Evolutionary conservation across 2,329 filamentous ascomycete genomes (phyloP).

Genomic region (Coniochaeta prunicola): DNA sequence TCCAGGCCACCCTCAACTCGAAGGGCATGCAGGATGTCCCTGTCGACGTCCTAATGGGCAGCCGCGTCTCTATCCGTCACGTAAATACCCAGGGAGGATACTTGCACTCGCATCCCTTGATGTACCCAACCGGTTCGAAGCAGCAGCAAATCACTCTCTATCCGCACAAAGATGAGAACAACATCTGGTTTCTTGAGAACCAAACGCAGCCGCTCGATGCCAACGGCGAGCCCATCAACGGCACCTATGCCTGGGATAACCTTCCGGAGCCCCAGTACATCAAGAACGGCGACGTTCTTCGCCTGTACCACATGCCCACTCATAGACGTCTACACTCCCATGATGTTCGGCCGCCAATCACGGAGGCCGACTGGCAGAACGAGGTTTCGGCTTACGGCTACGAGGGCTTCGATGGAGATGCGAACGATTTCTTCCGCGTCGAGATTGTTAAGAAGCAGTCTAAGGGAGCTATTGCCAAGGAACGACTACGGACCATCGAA

Average conservation of each 20-base stretch:
- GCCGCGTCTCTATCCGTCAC: conserved; percentile 78
- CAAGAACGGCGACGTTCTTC: conserved; percentile 71
- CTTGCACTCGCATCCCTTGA: conserved; percentile 90
- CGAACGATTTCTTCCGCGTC: conserved; percentile 90
- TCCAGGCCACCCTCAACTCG: conserved; percentile 93
- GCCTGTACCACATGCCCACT: conserved; percentile 76
- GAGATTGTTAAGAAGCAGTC: conserved; percentile 93
- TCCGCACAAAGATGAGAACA: conserved; percentile 98
- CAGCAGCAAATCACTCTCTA: conserved; percentile 98
- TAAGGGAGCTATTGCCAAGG: conserved; percentile 68
- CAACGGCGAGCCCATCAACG: conserved; percentile 70
- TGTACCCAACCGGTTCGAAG: conserved; percentile 97
- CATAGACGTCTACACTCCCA: conserved; percentile 92
- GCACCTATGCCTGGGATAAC: conserved; percentile 77
- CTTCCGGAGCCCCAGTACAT: conserved; percentile 60
- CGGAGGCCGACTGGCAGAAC: conserved; percentile 88
- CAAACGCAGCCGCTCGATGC: conserved; percentile 81
- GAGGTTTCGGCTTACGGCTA: conserved; percentile 97
- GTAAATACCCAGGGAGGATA: conserved; percentile 98
- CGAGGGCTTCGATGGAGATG: conserved; percentile 92
- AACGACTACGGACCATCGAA: conserved; percentile 84
- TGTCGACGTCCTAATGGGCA: conserved; percentile 85
- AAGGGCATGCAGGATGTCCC: conserved; percentile 95
- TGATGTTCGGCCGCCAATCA: conserved; percentile 80
- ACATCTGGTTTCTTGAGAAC: conserved; percentile 89